A percentile compares a stretch with the other conserved stretches of the same genome.
These are phyloP conservation scores for Pontederia crassipes DNA, from an alignment of 176 grass and related monocot genomes.

Conservation along the genomic window DNA sequence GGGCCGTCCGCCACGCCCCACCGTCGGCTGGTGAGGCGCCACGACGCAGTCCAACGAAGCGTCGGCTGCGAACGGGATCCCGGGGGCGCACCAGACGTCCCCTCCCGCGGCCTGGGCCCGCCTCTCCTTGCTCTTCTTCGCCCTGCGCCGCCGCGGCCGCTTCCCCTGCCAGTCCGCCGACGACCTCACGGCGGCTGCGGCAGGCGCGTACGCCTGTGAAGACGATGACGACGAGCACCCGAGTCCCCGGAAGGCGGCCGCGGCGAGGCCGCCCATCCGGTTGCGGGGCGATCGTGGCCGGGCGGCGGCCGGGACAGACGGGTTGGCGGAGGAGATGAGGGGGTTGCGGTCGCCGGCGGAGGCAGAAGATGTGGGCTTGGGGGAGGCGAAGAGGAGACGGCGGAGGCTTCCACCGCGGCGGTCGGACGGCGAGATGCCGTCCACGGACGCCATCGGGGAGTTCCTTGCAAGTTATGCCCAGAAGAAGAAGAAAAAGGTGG, in stretches of 20 bases:
- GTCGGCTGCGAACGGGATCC: slow-evolving; percentile 66
- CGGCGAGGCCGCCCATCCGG: slow-evolving; percentile 22
- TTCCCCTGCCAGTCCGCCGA: slow-evolving; percentile 68
- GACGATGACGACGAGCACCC: slow-evolving; percentile 55
- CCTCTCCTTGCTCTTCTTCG: slow-evolving; percentile 42
- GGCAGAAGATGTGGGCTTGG: neutral
- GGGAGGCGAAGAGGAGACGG: slow-evolving; percentile 12
- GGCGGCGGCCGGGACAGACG: neutral
- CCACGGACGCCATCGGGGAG: slow-evolving; percentile 1
- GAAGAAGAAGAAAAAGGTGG: no score
- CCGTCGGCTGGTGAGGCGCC: slow-evolving; percentile 36
- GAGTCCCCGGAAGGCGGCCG: slow-evolving; percentile 54
- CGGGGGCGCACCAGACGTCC: slow-evolving; percentile 81
- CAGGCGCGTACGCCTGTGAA: slow-evolving; percentile 27
- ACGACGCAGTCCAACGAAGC: slow-evolving; percentile 87
- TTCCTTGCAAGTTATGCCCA: neutral
- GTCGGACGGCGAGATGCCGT: neutral
- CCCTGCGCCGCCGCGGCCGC: slow-evolving; percentile 19
- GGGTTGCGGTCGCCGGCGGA: neutral
- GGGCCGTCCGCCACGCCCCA: slow-evolving; percentile 14
- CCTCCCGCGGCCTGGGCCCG: slow-evolving; percentile 19
- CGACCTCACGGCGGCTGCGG: slow-evolving; percentile 26
- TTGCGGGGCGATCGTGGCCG: neutral
- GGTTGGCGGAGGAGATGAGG: neutral
- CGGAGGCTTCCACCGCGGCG: neutral